Conservation (phyloP, 805 yeast genomes). For the Ogataea ramenticola region DNA sequence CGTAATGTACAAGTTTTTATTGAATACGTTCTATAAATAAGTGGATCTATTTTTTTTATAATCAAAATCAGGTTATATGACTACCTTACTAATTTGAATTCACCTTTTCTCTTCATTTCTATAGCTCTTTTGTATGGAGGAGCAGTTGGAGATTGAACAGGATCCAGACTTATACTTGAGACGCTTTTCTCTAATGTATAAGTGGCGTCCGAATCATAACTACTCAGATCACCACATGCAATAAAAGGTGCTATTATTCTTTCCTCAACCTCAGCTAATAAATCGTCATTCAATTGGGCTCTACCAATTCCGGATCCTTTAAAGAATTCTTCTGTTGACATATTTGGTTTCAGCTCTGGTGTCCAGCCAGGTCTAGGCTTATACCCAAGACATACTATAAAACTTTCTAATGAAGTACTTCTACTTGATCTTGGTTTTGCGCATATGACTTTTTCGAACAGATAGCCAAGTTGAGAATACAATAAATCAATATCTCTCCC, state of each 20-base stretch:
- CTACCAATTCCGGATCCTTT: constrained; percentile 55
- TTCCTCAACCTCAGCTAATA: constrained; percentile 51
- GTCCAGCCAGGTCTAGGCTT: constrained; percentile 79
- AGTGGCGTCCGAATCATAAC: constrained; percentile 93
- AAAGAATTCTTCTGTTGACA: constrained; percentile 78
- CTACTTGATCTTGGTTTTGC: constrained; percentile 96
- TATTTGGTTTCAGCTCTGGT: constrained; percentile 45
- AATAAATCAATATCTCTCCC: constrained; percentile 93
- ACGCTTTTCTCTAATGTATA: constrained; percentile 48
- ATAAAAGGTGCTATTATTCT: constrained; percentile 82
- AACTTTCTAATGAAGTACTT: constrained; percentile 91
- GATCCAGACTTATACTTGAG: constrained; percentile 56
- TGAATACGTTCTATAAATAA: not conserved
- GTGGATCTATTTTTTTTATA: too few relatives aligned
- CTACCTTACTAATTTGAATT: constrained; percentile 25
- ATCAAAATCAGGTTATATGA: not conserved
- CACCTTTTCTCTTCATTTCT: constrained; percentile 77
- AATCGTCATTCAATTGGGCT: constrained; percentile 37
- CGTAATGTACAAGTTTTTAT: not conserved
- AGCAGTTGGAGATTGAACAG: constrained; percentile 92
- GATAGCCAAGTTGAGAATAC: constrained; percentile 83
- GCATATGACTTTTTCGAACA: constrained; percentile 83
- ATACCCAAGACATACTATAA: constrained; percentile 86
- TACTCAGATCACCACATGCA: constrained; percentile 89
- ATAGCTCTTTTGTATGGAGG: constrained; percentile 94